Conservation (phyloP, 345 rosid species). For the Cardamine occulta region DNA sequence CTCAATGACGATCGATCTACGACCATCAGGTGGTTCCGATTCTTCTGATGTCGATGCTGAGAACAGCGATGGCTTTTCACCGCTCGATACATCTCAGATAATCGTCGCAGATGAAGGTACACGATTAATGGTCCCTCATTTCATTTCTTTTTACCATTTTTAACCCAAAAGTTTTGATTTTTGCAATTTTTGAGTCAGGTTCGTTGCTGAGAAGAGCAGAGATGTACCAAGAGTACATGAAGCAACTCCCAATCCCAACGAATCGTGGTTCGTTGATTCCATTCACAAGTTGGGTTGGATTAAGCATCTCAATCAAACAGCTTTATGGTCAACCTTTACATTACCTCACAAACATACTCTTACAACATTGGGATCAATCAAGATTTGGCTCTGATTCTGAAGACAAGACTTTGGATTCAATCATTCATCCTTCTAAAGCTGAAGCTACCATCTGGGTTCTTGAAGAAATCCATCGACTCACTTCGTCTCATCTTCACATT, state of each 20-base stretch:
- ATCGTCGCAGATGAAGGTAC: slow-evolving; percentile 56
- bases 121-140: neutral
- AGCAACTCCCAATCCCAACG: slow-evolving; percentile 59
- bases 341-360: slow-evolving; percentile 72
- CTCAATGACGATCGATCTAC: slow-evolving; percentile 15
- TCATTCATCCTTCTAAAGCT: slow-evolving; percentile 82
- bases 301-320: slow-evolving; percentile 73
- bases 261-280: slow-evolving; percentile 78
- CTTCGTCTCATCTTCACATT: slow-evolving; percentile 63
- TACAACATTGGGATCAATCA: slow-evolving; percentile 74
- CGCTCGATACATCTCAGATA: slow-evolving; percentile 33
- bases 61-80: slow-evolving; percentile 37
- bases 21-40: slow-evolving; percentile 60
- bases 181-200: slow-evolving; percentile 6
- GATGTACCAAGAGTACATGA: slow-evolving; percentile 89
- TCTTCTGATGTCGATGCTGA: slow-evolving; percentile 56
- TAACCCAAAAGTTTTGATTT: slow-evolving; percentile 16
- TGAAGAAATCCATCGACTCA: slow-evolving; percentile 74
- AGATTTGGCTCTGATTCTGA: slow-evolving; percentile 62
- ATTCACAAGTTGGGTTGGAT: slow-evolving; percentile 72
- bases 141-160: neutral
- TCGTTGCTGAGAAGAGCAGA: slow-evolving; percentile 53
- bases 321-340: slow-evolving; percentile 86
- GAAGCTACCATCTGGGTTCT: slow-evolving; percentile 87
- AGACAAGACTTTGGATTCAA: slow-evolving; percentile 54